Percentiles rank a stretch among this genome's conserved stretches.
These are phyloP conservation scores for Backusella parvicylindrica DNA, from an alignment of 192 early-diverging fungal species.

Conservation along the genomic window DNA sequence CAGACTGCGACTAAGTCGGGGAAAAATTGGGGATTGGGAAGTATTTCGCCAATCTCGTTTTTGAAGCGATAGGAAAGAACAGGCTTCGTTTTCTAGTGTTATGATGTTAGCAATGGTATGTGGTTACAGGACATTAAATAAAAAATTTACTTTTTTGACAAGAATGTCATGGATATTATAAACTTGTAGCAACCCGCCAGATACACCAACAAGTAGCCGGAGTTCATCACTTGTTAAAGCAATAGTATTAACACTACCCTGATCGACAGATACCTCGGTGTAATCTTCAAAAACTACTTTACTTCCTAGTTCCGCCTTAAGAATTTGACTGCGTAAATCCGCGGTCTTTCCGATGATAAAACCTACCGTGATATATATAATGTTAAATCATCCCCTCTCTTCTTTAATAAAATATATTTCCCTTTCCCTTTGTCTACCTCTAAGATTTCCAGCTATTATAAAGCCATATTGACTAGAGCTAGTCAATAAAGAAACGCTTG, in stretches of 20 bases:
- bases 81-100: background rate
- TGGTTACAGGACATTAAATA: background rate
- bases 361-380: background rate
- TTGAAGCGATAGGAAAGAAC: background rate
- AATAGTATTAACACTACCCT: background rate
- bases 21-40: background rate
- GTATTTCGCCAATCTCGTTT: background rate
- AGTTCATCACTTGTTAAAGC: background rate
- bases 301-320: background rate
- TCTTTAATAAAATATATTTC: background rate
- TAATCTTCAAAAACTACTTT: background rate
- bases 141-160: background rate
- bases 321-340: background rate
- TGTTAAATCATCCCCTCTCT: background rate
- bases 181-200: background rate
- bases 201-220: background rate
- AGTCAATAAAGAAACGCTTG: background rate
- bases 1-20: background rate
- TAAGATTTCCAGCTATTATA: background rate
- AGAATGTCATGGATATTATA: background rate
- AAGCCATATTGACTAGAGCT: background rate
- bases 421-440: background rate
- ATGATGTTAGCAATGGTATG: background rate
- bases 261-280: background rate
- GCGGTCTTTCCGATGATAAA: background rate